These are phyloP conservation scores for Fusarium buharicum DNA, from an alignment of 2,329 filamentous ascomycete species.

Conservation along the genomic window DNA sequence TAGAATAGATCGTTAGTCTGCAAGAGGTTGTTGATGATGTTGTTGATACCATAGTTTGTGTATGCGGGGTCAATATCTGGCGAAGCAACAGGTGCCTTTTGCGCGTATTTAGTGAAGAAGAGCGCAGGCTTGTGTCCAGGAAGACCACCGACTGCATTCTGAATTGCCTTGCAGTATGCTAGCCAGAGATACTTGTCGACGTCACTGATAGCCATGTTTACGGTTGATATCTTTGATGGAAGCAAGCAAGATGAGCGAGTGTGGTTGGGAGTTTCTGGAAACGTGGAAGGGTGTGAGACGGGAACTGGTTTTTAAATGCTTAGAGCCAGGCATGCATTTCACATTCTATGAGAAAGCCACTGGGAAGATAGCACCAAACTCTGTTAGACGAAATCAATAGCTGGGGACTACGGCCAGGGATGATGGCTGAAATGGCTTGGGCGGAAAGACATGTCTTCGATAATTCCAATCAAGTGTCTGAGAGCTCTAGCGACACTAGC, in stretches of 20 bases:
- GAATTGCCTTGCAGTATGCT: constrained; percentile 34
- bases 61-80: constrained; percentile 28
- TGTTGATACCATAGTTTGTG: constrained; percentile 32
- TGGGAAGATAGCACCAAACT: constrained; percentile 26
- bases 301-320: constrained; percentile 5
- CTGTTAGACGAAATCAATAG: background rate
- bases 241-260: background rate
- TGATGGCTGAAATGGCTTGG: background rate
- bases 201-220: constrained; percentile 20
- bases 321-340: background rate
- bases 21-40: constrained; percentile 32
- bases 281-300: background rate
- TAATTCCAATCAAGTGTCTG: background rate
- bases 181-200: constrained; percentile 33
- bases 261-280: background rate
- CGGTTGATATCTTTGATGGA: too few species aligned
- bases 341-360: background rate
- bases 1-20: constrained; percentile 32
- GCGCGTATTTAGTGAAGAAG: constrained; percentile 37
- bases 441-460: background rate
- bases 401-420: background rate
- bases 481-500: background rate
- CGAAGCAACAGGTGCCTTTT: constrained; percentile 34
- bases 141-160: constrained; percentile 33
- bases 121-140: constrained; percentile 36